These are phyloP conservation scores for Vaccinium macrocarpon DNA, from an alignment of 148 eudicot genomes.

Conservation along the genomic window DNA sequence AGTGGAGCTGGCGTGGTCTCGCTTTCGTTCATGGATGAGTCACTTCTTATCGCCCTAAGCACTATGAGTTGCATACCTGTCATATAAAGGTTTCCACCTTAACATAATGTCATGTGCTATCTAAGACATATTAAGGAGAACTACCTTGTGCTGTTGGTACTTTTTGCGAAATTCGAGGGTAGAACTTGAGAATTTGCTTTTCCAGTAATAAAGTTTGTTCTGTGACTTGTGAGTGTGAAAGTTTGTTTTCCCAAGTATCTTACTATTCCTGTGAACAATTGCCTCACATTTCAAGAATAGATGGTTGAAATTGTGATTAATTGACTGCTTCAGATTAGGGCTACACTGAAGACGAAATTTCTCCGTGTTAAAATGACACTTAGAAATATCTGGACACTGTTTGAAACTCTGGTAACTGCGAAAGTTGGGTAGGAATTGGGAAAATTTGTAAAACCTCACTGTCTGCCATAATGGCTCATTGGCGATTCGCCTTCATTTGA, in stretches of 20 bases:
- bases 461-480: not conserved
- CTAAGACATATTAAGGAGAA: not conserved
- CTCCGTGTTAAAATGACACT: not conserved
- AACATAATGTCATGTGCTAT: not conserved
- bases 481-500: not conserved
- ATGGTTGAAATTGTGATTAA: not conserved
- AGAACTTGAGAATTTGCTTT: not conserved
- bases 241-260: not conserved
- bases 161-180: not conserved
- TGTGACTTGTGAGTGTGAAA: not conserved
- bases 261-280: not conserved
- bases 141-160: not conserved
- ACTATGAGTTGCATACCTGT: not conserved
- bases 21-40: conserved; percentile 82
- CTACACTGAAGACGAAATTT: not conserved
- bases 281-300: not conserved
- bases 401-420: not conserved
- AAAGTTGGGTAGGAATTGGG: not conserved
- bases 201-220: not conserved
- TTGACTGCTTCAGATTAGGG: not conserved
- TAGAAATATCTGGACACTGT: not conserved
- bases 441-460: not conserved
- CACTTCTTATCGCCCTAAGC: conserved; percentile 47
- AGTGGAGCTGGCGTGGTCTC: conserved; percentile 84
- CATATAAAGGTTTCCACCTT: not conserved